Evolutionary conservation across 2,329 filamentous ascomycete species (phyloP), one percentile per base, ranked within the genome.

Genomic region (Exophiala lecanii-corni): DNA sequence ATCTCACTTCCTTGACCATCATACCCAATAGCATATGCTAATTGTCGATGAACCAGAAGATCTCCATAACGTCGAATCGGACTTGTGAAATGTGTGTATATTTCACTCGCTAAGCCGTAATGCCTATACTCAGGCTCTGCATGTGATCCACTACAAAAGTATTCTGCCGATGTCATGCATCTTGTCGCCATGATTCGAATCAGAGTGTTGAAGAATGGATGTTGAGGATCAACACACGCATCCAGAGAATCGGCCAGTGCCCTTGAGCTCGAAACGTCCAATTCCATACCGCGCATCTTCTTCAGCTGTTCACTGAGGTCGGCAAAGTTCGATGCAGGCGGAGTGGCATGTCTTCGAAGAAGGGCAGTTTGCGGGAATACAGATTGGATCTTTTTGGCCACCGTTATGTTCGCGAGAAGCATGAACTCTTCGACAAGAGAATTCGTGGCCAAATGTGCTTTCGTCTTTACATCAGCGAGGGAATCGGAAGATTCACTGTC

Each of bases 141-240:
- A 63, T 96, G 89, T 5, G 89, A 89, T 47, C 92, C 92, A 0
- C 91, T 86, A 68, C 86, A 92, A 68, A 98, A 98, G 69, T 98
- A 98, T 68, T 98, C 92, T 50, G 92, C 92, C 41, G 88, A 92
- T 75, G 95, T 95, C 92, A 98, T 98, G 76, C 92, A 98, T 16
- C 92, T 84, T 6, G 92, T 98, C 7, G 92, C 92, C 72, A 98
- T 86, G 68, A 98, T 95, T 62, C 92, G 87, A 56, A 98, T 84
- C 17, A 98, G 80, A 2, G 91, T 98, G 75, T 98, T 98, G 78
- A 98, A 97, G 72, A 96, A 98, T 19, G 91, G 88, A 57, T 97
- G 86, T 7, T 72, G 62, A 0, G 81, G 68, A 59, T 96, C 89
- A 36, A 84, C 74, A 62, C 92, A 98, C 23, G 68, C 71, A 65